Percentiles rank a stretch among this genome's conserved stretches.
Evolutionary conservation across 176 grass and related monocot species (phyloP).

Genomic region (Phyllostachys edulis): DNA sequence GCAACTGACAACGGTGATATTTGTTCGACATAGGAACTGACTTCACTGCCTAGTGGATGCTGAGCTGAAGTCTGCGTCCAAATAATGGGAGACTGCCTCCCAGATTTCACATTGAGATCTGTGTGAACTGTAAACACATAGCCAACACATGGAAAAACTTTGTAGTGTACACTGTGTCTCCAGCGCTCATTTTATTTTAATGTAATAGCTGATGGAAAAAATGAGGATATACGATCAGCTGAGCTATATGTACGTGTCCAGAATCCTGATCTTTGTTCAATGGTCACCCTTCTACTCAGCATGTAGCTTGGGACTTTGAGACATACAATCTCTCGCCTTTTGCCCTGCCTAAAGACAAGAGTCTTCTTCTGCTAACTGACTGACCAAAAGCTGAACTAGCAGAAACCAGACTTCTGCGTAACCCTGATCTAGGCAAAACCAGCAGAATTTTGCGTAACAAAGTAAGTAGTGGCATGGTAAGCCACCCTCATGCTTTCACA

Average conservation of each 20-base stretch:
- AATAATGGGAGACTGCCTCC: conserved; percentile 23
- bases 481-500: neutral
- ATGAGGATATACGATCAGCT: neutral
- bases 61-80: conserved; percentile 12
- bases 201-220: neutral
- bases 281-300: neutral
- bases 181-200: conserved; percentile 1
- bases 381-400: no score
- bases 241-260: neutral
- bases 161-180: neutral
- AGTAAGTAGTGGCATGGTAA: neutral
- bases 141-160: neutral
- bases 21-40: conserved; percentile 3
- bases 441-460: neutral
- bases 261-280: no score
- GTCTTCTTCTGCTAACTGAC: no score
- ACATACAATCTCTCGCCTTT: no score
- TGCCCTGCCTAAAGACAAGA: no score
- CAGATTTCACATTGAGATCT: conserved; percentile 38
- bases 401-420: no score
- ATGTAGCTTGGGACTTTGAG: no score
- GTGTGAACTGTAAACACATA: conserved; percentile 8
- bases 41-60: neutral
- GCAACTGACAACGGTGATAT: conserved; percentile 29
- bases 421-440: neutral